Percentiles rank a stretch among this genome's conserved stretches.
These are phyloP conservation scores for Hanseniaspora guilliermondii DNA, from an alignment of 805 yeast species.

Conservation along the genomic window DNA sequence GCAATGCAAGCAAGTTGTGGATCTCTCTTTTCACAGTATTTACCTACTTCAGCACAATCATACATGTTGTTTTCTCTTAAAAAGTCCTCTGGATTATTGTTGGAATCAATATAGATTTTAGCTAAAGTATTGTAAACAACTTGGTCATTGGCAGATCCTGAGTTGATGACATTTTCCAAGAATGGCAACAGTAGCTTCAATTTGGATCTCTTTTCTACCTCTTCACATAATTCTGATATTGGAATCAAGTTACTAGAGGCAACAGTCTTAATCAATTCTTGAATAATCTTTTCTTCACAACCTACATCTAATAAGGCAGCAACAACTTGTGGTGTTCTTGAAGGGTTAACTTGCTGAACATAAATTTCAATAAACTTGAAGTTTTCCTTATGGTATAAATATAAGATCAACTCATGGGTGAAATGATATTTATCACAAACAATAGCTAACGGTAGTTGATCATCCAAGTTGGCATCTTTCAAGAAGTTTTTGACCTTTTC, in stretches of 20 bases:
- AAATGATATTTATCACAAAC: slow-evolving; percentile 87
- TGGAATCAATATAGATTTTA: slow-evolving; percentile 92
- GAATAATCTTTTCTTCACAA: slow-evolving; percentile 83
- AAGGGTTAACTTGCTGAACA: slow-evolving; percentile 93
- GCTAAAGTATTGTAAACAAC: slow-evolving; percentile 92
- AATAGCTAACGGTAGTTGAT: slow-evolving; percentile 90
- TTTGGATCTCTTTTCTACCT: slow-evolving; percentile 94
- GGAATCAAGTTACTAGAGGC: slow-evolving; percentile 94
- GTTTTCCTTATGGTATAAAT: slow-evolving; percentile 87
- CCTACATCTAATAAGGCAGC: slow-evolving; percentile 95
- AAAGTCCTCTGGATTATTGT: slow-evolving; percentile 94
- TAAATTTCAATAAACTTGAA: slow-evolving; percentile 95
- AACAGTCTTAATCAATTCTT: slow-evolving; percentile 45
- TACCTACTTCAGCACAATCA: slow-evolving; percentile 92
- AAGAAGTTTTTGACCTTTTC: slow-evolving; percentile 95
- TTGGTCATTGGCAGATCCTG: slow-evolving; percentile 67
- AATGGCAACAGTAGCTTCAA: slow-evolving; percentile 84
- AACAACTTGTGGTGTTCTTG: slow-evolving; percentile 90
- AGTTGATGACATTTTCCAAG: slow-evolving; percentile 73
- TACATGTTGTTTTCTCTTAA: slow-evolving; percentile 79
- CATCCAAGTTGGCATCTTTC: slow-evolving; percentile 86
- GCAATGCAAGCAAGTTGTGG: slow-evolving; percentile 97
- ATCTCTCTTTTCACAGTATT: slow-evolving; percentile 96
- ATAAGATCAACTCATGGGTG: slow-evolving; percentile 86
- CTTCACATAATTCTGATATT: slow-evolving; percentile 72